Evolutionary conservation across 768 basidiomycete species (phyloP).

Genomic region (Collybia sordida): DNA sequence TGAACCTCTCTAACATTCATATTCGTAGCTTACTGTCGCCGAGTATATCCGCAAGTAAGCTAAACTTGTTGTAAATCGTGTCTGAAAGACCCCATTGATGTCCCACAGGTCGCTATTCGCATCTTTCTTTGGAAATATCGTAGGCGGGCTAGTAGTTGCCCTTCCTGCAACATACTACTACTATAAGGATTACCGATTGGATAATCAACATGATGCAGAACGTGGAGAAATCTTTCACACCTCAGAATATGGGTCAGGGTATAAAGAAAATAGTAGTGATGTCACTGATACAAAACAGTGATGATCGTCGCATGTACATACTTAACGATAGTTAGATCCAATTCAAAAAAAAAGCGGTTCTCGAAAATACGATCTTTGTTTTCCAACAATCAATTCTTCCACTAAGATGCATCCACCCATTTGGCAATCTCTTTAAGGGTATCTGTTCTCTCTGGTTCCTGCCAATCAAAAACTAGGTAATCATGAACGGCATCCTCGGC

Average conservation of each 20-base stretch:
- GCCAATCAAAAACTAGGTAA: slow-evolving; percentile 46
- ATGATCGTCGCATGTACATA: too few species aligned
- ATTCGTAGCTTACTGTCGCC: background rate
- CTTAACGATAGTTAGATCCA: too few species aligned
- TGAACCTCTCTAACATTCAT: background rate
- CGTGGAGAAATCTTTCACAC: too few species aligned
- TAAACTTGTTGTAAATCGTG: too few species aligned
- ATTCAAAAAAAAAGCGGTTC: too few species aligned
- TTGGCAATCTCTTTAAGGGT: slow-evolving; percentile 46
- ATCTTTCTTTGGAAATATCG: slow-evolving; percentile 62
- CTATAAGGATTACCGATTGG: slow-evolving; percentile 47
- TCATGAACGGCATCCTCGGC: slow-evolving; percentile 55
- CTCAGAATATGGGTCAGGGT: too few species aligned
- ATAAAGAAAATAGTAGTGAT: too few species aligned
- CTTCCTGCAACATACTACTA: slow-evolving; percentile 67
- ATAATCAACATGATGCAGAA: background rate
- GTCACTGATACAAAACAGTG: too few species aligned
- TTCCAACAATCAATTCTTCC: too few species aligned
- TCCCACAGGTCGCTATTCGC: slow-evolving; percentile 57
- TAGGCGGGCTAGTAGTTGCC: slow-evolving; percentile 64
- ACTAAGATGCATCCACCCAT: slow-evolving; percentile 34
- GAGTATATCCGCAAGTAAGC: slow-evolving; percentile 3
- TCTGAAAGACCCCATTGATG: too few species aligned
- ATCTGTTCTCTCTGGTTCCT: slow-evolving; percentile 52
- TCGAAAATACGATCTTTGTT: too few species aligned